Evolutionary conservation across 148 eudicot genomes (phyloP).

Genomic region (Silene conica): DNA sequence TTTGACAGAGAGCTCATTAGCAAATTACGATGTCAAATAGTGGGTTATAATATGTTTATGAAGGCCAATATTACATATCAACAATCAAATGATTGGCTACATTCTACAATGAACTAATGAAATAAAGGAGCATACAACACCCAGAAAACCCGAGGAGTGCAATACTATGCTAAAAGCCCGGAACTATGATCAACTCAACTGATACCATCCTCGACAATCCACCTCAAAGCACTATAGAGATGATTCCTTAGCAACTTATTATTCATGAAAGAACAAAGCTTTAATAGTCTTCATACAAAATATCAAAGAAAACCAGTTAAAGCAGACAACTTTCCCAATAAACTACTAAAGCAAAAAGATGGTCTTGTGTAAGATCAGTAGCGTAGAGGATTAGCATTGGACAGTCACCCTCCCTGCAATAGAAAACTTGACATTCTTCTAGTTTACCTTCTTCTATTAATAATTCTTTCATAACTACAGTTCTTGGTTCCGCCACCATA

Average conservation of each 20-base stretch:
- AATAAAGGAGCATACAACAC: too few relatives aligned
- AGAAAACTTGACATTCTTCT: too few relatives aligned
- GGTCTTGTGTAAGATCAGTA: background rate
- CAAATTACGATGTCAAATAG: background rate
- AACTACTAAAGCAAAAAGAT: background rate
- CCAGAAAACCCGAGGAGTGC: background rate
- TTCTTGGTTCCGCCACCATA: background rate
- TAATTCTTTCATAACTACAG: too few relatives aligned
- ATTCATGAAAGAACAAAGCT: background rate
- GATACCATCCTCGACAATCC: background rate
- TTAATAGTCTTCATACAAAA: background rate
- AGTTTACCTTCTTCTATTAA: too few relatives aligned
- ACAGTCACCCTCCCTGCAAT: too few relatives aligned
- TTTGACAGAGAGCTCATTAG: background rate
- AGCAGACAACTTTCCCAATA: too few relatives aligned
- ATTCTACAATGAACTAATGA: too few relatives aligned
- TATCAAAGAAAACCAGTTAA: constrained; percentile 1
- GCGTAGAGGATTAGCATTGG: background rate
- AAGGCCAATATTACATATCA: background rate
- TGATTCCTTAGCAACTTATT: background rate
- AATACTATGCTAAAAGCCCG: too few relatives aligned
- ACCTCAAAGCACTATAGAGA: background rate
- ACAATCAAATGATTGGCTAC: background rate
- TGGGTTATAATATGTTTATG: background rate
- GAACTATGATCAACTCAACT: too few relatives aligned